phyloP scores from a whole-genome alignment of 2,329 filamentous ascomycete species.

The Xylariaceae sp. region DNA sequence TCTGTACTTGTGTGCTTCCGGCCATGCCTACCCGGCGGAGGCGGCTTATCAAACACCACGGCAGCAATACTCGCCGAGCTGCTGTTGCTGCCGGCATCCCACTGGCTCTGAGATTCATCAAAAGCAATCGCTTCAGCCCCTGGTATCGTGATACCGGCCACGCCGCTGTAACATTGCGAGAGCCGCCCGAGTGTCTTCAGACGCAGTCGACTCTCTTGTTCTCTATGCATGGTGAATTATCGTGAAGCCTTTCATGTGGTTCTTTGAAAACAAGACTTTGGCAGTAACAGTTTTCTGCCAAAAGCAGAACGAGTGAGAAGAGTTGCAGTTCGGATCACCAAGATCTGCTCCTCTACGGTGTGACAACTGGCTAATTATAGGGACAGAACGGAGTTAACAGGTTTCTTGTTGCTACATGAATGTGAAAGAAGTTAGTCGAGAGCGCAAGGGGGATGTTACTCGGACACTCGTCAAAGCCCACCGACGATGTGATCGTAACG shows the following conservation, averaged over 20 bases:
- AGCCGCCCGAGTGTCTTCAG: constrained; percentile 17
- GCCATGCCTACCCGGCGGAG: constrained; percentile 7
- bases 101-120: constrained; percentile 4
- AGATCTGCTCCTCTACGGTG: too few species aligned
- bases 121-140: background rate
- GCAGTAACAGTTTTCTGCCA: background rate
- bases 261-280: too few species aligned
- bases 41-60: constrained; percentile 10
- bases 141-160: constrained; percentile 4
- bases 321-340: too few species aligned
- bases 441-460: too few species aligned
- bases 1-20: background rate
- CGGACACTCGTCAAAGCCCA: too few species aligned
- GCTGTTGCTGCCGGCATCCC: constrained; percentile 5
- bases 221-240: constrained; percentile 2
- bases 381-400: background rate
- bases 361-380: too few species aligned
- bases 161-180: constrained; percentile 17
- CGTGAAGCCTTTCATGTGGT: background rate
- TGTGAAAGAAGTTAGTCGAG: background rate
- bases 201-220: constrained; percentile 15
- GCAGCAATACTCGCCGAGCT: constrained; percentile 10
- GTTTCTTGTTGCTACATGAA: background rate
- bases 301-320: background rate
- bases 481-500: too few species aligned